Base-by-base conservation (phyloP, 345 rosid species). In the Tarenaya hassleriana region DNA sequence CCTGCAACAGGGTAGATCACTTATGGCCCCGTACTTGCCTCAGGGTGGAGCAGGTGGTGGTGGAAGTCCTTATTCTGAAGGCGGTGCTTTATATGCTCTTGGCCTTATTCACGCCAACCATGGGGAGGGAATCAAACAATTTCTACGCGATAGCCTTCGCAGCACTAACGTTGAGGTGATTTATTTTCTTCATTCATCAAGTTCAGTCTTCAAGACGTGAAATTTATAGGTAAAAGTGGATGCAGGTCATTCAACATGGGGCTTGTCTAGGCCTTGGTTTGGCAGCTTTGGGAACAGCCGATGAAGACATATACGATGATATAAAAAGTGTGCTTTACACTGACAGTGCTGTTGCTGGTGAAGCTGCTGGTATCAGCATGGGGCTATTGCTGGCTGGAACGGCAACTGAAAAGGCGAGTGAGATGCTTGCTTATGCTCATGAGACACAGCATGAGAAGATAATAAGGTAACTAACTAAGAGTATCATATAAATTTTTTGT, bases 281-380 rank as follows among this genome's bases (percentile, higher is more conserved):
- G 83, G 91, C 99, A 57, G 90, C 99, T 35, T 70, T 94, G 1
- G 99, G 99, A 71, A 94, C 99, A 34, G 99, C 99, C 21, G 96
- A 94, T 41, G 97, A 88, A 68, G 97, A 94, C 8, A 80, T 83
- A 47, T 94, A 79, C 62, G 97, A 94, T 62, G 96, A 94, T 63
- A 73, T 88, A 29, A 86, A 86, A 76, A 88, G 68, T 66, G 89
- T 72, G 52, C 81, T 94, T 34, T 88, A 94, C 19, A 75, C 86
- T 33, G 99, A 94, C 69, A 86, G 94, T 72, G 97, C 97, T 16
- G 95, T 94, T 63, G 97, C 97, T 38, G 95, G 99, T 59, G 99
- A 94, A 76, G 99, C 99, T 75, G 99, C 97, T 59, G 99, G 99
- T 35, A 81, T 94, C 56, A 79, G 97, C 67, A 94, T 94, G 97